Base-by-base conservation (phyloP, 805 yeast species). In the Saccharomycopsis sp. region DNA sequence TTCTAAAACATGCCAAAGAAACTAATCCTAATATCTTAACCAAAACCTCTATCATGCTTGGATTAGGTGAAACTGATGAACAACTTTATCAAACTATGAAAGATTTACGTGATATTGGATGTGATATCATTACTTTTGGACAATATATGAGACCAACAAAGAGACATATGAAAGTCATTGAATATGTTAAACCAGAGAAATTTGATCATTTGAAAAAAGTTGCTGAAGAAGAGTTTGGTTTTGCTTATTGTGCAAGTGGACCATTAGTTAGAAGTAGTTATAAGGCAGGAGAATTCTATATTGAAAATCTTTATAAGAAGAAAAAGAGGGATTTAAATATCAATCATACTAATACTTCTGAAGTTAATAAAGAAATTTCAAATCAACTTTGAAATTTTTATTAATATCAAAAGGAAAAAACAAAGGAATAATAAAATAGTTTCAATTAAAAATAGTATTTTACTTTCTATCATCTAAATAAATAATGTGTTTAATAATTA, bases 71-170 rank as follows among this genome's bases (percentile, higher is more conserved):
- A 60, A 76, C 88, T 2, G 97, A 92, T 54, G 95, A 79, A 40
- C 96, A 92, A 61, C 59, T 92, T 10, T 57, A 77, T 56, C 78
- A 75, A 49, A 79, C 96, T 0, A 58, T 92, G 53, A 67, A 60
- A 47, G 94, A 85, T 57, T 66, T 94, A 50, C 73, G 97, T 48
- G 75, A 63, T 15, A 72, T 79, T 33, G 64, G 70, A 6, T 92
- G 94, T 59, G 97, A 92, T 55, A 95, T 92, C 37, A 96, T 92
- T 14, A 92, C 99, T 0, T 92, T 92, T 62, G 99, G 99, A 28
- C 99, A 92, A 63, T 92, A 92, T 61, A 92, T 92, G 96, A 74
- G 98, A 58, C 99, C 99, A 34, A 92, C 99, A 2, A 92, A 84
- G 62, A 78, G 98, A 56, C 99, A 92, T 60, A 87, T 92, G 94